phyloP scores from a whole-genome alignment of 164 flowering plant species.

The Houttuynia cordata region DNA sequence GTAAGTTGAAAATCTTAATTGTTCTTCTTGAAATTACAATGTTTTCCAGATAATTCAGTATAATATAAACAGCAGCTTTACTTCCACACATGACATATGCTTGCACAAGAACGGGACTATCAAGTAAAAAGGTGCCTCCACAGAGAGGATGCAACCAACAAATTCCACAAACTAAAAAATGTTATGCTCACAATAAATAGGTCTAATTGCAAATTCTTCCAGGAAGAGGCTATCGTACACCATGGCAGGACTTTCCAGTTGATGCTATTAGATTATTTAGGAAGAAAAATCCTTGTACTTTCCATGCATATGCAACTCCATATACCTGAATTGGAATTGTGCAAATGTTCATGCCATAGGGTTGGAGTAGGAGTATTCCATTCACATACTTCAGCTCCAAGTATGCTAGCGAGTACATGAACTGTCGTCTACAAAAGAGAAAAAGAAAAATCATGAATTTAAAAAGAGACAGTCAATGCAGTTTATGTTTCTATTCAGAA shows the following conservation, averaged over 20 bases:
- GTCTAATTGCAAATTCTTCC: not conserved
- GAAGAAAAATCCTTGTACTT: not conserved
- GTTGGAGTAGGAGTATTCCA: conserved; percentile 95
- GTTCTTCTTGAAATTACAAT: no score
- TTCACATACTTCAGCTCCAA: conserved; percentile 72
- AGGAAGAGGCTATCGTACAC: no score
- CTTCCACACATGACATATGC: no score
- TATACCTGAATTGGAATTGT: conserved; percentile 62
- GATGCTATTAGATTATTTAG: not conserved
- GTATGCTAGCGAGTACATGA: conserved; percentile 59
- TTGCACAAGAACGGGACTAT: not conserved
- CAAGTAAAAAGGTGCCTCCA: not conserved
- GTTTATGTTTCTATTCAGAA: no score
- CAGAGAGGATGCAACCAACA: not conserved
- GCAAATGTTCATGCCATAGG: conserved; percentile 81
- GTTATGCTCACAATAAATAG: not conserved
- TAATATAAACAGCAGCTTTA: no score
- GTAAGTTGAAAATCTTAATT: no score
- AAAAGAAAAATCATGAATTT: no score
- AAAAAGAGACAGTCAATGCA: not conserved
- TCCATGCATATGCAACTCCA: not conserved
- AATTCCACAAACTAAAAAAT: not conserved
- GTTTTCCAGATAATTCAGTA: no score
- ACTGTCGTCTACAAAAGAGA: conserved; percentile 51
- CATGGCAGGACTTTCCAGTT: not conserved